Base-by-base conservation (phyloP, 495 filamentous ascomycete species). In the Aspergillus cavernicola region DNA sequence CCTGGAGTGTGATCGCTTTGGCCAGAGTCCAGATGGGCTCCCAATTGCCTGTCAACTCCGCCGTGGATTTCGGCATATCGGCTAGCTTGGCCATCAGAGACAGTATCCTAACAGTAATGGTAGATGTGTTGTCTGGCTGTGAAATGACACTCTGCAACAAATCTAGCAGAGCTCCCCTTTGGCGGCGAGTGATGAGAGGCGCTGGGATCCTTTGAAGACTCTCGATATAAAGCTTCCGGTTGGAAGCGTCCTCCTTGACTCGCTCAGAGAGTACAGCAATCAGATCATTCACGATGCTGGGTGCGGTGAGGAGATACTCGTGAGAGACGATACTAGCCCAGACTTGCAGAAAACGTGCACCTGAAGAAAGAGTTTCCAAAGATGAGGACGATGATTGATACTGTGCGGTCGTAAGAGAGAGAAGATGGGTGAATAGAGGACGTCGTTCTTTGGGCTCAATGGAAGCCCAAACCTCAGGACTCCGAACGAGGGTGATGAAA, bases 1-100 rank as follows among this genome's bases (percentile, higher is more conserved):
- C 68, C 19, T 65, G 53, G 16, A 77, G 39, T 24, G 60, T 52
- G 35, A 75, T 58, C 16, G 66, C 61, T 52, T 69, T 73, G 26
- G 71, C 68, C 15, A 66, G 57, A 29, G 61, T 65, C 64, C 66
- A 75, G 37, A 73, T 62, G 7, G 69, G 68, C 18, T 74, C 72
- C 70, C 70, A 74, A 36, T 70, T 66, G 38, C 66, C 60, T 20
- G 69, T 74, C 35, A 75, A 26, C 4, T 52, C 57, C 13, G 72
- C 70, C 28, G 70, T 58, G 20, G 66, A 70, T 52, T 74, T 75
- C 4, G 72, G 66, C 71, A 74, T 69, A 15, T 66, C 66, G 4
- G 71, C 68, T 26, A 75, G 39, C 26, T 72, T 75, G 0, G 72
- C 71, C 72, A 75, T 73, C 58, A 75, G 60, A 1, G 72, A 71